Base-by-base conservation (phyloP, 305 asterid genomes). In the Andrographis paniculata region DNA sequence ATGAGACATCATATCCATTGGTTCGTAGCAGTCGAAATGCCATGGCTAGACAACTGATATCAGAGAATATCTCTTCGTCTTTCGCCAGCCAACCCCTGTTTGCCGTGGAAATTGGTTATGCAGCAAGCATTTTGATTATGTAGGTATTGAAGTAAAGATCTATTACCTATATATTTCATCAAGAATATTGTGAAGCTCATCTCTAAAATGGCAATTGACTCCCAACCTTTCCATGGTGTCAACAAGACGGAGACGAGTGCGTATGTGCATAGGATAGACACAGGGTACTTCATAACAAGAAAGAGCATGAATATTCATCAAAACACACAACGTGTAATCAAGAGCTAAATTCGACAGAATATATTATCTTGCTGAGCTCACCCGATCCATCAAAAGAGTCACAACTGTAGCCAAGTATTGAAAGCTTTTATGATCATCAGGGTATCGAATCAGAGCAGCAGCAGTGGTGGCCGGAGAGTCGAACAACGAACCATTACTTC, bases 21-120 rank as follows among this genome's bases (percentile, higher is more conserved):
- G 20, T 45, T 37, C 72, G 43, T 15, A 70, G 44, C 48, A 66
- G 67, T 15, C 80, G 69, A 69, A 74, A 74, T 35, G 77, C 71
- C 28, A 69, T 12, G 8, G 74, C 74, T 33, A 18, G 57, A 58
- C 62, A 58, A 6, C 48, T 44, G 14, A 63, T 31, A 21, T 63
- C 65, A 0, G 44, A 22, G 33, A 74, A 50, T 17, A 65, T 53
- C 6, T 64, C 47, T 17, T 52, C 68, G 17, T 49, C 49, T 21
- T 55, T 61, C 46, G 38, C 33, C 19, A 38, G 55, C 77, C 77
- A 69, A 11, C 17, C 17, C 56, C 77, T 73, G 57, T 45, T n/a
- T n/a, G n/a, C 33, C 4, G 9, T 27, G 31, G 9, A 9, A 4
- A 27, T 27, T 18, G 17, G 5, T 6, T 10, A 27, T 5, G n/a